Evolutionary conservation across 805 yeast species (phyloP).

Genomic region (Komagataella phaffii): DNA sequence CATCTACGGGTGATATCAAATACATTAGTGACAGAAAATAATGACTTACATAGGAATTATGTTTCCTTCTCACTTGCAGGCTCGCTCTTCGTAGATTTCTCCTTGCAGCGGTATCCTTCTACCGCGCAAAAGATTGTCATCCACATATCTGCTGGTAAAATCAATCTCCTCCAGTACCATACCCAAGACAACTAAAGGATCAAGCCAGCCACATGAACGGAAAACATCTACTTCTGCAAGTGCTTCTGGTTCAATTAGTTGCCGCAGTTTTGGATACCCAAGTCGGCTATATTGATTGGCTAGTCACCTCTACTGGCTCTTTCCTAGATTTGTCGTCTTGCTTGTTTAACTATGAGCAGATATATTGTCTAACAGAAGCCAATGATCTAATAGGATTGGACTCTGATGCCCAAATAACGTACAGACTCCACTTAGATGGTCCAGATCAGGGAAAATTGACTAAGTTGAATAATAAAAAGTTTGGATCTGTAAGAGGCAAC

Average conservation of each 20-base stretch:
- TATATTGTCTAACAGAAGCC: not conserved
- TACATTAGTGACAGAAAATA: not conserved
- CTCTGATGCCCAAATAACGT: not conserved
- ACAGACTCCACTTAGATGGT: not conserved
- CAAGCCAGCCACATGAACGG: not conserved
- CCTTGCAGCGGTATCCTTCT: not conserved
- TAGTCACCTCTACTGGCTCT: not conserved
- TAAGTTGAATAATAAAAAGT: not conserved
- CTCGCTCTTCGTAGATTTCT: not conserved
- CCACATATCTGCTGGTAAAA: no score
- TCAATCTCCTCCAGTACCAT: no score
- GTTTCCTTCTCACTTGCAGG: not conserved
- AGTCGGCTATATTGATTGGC: not conserved
- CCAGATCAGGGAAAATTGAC: not conserved
- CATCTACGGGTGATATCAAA: not conserved
- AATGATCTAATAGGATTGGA: not conserved
- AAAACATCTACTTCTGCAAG: not conserved
- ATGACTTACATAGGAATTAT: not conserved
- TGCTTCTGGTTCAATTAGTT: not conserved
- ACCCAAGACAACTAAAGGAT: not conserved
- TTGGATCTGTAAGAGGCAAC: not conserved
- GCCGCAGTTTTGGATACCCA: not conserved
- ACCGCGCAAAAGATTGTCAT: not conserved
- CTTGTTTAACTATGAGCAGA: not conserved
- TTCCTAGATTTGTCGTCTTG: not conserved